Evolutionary conservation across 306 rosid species (phyloP).

Genomic region (Cucumis sativus): Cucumber_9930_V3 NC_026656.2:21544501-21545000

Average conservation of each 20-base stretch:
- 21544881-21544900: neutral
- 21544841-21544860: neutral
- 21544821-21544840: neutral
- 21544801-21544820: neutral
- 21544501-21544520: neutral
- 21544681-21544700: constrained; percentile 73
- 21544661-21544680: neutral
- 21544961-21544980: no score
- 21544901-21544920: neutral
- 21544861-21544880: neutral
- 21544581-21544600: constrained; percentile 76
- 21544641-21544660: neutral
- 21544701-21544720: constrained; percentile 58
- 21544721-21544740: constrained; percentile 41
- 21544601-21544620: neutral
- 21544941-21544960: no score
- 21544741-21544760: constrained; percentile 59
- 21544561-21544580: constrained; percentile 66
- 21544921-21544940: no score
- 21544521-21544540: constrained; percentile 29
- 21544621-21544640: neutral
- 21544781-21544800: neutral
- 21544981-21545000: no score
- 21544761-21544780: constrained; percentile 47
- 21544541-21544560: constrained; percentile 69